phyloP scores from a whole-genome alignment of 2,329 filamentous ascomycete genomes.

The Monilinia fructicola region DNA sequence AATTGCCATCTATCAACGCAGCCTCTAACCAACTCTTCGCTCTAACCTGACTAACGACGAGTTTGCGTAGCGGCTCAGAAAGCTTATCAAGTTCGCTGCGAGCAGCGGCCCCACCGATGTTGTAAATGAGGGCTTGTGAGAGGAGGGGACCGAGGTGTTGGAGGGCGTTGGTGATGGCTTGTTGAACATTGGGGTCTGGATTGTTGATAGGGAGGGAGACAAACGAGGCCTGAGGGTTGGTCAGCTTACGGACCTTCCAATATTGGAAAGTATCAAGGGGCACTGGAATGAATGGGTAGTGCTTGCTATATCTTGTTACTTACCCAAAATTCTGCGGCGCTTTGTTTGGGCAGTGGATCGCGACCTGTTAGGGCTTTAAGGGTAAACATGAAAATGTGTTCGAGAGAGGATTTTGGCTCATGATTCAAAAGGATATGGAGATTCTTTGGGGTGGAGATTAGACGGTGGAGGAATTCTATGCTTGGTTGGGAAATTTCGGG shows the following conservation, averaged over 20 bases:
- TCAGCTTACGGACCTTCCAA: constrained; percentile 10
- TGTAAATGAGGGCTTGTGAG: constrained; percentile 59
- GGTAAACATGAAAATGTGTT: constrained; percentile 70
- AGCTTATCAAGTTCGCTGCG: constrained; percentile 72
- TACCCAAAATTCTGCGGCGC: constrained; percentile 76
- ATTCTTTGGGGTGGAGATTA: constrained; percentile 55
- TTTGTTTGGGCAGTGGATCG: constrained; percentile 73
- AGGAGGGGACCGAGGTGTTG: constrained; percentile 61
- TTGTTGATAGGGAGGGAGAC: constrained; percentile 38
- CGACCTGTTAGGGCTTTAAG: constrained; percentile 67
- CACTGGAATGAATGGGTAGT: not conserved
- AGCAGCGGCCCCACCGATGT: constrained; percentile 66
- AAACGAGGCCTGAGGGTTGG: constrained; percentile 50
- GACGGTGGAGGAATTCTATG: constrained; percentile 67
- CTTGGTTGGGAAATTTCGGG: constrained; percentile 71
- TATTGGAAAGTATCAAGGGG: not conserved
- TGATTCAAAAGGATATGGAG: constrained; percentile 60
- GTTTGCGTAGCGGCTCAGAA: constrained; percentile 68
- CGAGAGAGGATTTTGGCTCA: constrained; percentile 56
- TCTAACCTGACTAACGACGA: constrained; percentile 56
- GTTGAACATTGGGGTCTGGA: constrained; percentile 3
- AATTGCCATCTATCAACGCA: constrained; percentile 52
- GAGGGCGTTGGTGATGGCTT: constrained; percentile 51
- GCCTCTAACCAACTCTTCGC: constrained; percentile 63
- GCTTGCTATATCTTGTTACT: constrained; percentile 12